Conservation (phyloP, 306 rosid species). For the Mimosa pudica region DNA sequence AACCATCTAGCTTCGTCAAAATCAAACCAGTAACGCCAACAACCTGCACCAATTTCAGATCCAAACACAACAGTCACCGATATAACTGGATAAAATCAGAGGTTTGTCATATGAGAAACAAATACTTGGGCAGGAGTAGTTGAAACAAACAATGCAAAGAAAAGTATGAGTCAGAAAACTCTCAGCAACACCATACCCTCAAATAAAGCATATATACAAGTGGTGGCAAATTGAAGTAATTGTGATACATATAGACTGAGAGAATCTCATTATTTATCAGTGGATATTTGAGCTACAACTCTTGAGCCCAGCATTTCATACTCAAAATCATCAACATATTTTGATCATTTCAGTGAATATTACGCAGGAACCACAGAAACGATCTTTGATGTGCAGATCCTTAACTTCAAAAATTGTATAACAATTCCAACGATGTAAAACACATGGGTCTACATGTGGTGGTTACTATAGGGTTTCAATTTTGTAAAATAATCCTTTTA, state of each 20-base stretch:
- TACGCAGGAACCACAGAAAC: not conserved
- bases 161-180: conserved; percentile 11
- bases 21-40: conserved; percentile 91
- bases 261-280: not conserved
- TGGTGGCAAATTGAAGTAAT: conserved; percentile 11
- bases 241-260: not conserved
- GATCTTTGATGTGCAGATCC: not conserved
- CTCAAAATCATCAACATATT: conserved; percentile 1
- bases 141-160: conserved; percentile 11
- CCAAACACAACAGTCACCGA: conserved; percentile 25
- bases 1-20: conserved; percentile 91
- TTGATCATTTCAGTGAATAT: conserved; percentile 12
- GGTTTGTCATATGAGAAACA: not conserved
- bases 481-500: conserved; percentile 19
- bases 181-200: not conserved
- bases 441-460: conserved; percentile 8
- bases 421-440: conserved; percentile 16
- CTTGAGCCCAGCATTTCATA: conserved; percentile 21
- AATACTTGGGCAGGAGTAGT: not conserved
- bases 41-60: conserved; percentile 54
- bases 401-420: conserved; percentile 16
- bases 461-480: not conserved
- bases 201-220: not conserved
- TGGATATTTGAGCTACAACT: not conserved
- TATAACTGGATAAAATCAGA: not conserved